phyloP scores from a whole-genome alignment of 2,329 filamentous ascomycete species.

The Pestalotiopsis sp. region DNA sequence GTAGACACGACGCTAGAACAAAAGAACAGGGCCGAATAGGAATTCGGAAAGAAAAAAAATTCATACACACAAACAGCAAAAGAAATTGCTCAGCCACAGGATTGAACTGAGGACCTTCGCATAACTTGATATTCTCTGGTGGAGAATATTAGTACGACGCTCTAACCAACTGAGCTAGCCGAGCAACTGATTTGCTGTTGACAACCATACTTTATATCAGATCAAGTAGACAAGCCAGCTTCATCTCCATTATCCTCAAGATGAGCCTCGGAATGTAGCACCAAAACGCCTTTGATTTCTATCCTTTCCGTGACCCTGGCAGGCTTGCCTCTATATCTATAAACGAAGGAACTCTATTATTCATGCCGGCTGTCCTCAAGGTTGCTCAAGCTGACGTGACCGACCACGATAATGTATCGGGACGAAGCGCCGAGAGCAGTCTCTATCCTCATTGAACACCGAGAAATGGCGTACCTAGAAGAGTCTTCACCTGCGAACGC shows the following conservation, averaged over 20 bases:
- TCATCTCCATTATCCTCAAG: background rate
- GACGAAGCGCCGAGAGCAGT: background rate
- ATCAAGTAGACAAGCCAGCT: background rate
- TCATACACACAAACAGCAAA: background rate
- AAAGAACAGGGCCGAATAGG: background rate
- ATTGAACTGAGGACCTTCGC: background rate
- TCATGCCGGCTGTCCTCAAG: background rate
- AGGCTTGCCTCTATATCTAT: background rate
- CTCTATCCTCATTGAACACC: background rate
- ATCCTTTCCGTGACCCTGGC: background rate
- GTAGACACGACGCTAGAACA: background rate
- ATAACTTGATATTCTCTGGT: background rate
- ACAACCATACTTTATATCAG: background rate
- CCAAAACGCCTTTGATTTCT: background rate
- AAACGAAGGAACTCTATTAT: background rate
- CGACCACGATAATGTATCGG: background rate
- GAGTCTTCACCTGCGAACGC: slow-evolving; percentile 52
- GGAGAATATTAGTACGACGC: background rate
- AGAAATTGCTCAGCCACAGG: background rate
- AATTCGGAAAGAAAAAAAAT: background rate
- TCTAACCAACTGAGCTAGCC: background rate
- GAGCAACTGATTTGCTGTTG: background rate
- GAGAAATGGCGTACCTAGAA: background rate
- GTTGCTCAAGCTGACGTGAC: background rate
- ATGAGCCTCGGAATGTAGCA: background rate